These are phyloP conservation scores for Tarenaya hassleriana DNA, from an alignment of 345 rosid genomes.

Conservation along the genomic window DNA sequence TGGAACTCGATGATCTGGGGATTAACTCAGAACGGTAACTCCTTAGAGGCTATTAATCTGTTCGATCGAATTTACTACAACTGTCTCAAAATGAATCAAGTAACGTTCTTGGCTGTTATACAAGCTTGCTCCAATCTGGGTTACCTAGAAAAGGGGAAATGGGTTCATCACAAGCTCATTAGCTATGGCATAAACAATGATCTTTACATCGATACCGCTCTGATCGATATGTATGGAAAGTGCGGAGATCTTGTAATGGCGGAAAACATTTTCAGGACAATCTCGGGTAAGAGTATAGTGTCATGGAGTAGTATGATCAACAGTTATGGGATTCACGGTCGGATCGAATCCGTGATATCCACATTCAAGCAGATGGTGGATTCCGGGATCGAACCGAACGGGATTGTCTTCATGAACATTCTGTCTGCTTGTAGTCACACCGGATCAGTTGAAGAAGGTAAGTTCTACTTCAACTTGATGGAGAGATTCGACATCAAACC, in stretches of 20 bases:
- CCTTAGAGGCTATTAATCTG: constrained; percentile 46
- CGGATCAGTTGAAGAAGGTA: constrained; percentile 60
- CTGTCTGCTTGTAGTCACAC: constrained; percentile 82
- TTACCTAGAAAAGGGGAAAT: constrained; percentile 57
- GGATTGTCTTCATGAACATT: constrained; percentile 73
- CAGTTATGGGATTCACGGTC: constrained; percentile 74
- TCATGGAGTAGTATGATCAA: constrained; percentile 74
- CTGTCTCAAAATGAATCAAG: constrained; percentile 41
- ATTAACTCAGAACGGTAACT: constrained; percentile 53
- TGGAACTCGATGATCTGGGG: constrained; percentile 71
- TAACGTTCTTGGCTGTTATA: constrained; percentile 51
- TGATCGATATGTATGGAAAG: constrained; percentile 66
- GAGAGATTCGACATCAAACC: constrained; percentile 48
- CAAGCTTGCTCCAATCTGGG: constrained; percentile 62
- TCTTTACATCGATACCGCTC: constrained; percentile 53
- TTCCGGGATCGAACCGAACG: constrained; percentile 58
- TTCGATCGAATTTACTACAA: constrained; percentile 51
- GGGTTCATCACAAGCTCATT: constrained; percentile 68
- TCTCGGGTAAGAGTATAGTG: constrained; percentile 50
- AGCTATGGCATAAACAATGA: constrained; percentile 34
- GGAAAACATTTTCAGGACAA: constrained; percentile 36
- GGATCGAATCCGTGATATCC: constrained; percentile 41
- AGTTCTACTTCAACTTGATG: constrained; percentile 51
- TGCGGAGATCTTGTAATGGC: constrained; percentile 70
- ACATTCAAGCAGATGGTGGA: constrained; percentile 56